phyloP scores from a whole-genome alignment of 768 basidiomycete genomes.

The Lactarius pseudohatsudake region DNA sequence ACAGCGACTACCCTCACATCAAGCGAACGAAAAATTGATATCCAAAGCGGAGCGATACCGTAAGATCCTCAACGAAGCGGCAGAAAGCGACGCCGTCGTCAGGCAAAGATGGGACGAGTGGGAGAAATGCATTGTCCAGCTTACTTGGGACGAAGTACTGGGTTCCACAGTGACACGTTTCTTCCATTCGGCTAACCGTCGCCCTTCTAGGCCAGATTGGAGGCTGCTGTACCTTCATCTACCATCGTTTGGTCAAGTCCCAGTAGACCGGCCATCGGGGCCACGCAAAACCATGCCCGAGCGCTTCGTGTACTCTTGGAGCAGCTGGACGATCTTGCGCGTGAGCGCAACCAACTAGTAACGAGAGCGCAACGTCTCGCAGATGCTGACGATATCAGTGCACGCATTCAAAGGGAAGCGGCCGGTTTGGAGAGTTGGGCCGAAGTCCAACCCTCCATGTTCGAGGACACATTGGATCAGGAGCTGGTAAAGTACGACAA shows the following conservation, averaged over 20 bases:
- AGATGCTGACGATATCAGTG: conserved; percentile 70
- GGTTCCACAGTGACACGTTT: not conserved
- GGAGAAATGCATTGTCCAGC: conserved; percentile 66
- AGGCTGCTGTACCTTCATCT: conserved; percentile 67
- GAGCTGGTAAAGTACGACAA: conserved; percentile 81
- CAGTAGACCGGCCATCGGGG: conserved; percentile 16
- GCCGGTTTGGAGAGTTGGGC: conserved; percentile 61
- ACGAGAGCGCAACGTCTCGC: conserved; percentile 61
- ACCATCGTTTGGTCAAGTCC: conserved; percentile 27
- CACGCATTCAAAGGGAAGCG: conserved; percentile 64
- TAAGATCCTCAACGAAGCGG: conserved; percentile 67
- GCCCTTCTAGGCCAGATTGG: conserved; percentile 56
- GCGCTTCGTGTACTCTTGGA: conserved; percentile 73
- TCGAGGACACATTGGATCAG: conserved; percentile 78
- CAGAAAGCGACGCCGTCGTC: conserved; percentile 73
- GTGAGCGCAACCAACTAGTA: conserved; percentile 59
- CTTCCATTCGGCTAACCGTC: not conserved
- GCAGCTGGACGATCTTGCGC: conserved; percentile 69
- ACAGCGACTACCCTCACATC: conserved; percentile 66
- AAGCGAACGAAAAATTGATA: conserved; percentile 74
- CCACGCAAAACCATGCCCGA: conserved; percentile 64
- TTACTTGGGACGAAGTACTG: conserved; percentile 65
- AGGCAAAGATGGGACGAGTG: conserved; percentile 87
- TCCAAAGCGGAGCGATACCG: conserved; percentile 72
- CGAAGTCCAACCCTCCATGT: conserved; percentile 81